These are phyloP conservation scores for Colletotrichum costaricense DNA, from an alignment of 2,329 filamentous ascomycete species.

Conservation along the genomic window DNA sequence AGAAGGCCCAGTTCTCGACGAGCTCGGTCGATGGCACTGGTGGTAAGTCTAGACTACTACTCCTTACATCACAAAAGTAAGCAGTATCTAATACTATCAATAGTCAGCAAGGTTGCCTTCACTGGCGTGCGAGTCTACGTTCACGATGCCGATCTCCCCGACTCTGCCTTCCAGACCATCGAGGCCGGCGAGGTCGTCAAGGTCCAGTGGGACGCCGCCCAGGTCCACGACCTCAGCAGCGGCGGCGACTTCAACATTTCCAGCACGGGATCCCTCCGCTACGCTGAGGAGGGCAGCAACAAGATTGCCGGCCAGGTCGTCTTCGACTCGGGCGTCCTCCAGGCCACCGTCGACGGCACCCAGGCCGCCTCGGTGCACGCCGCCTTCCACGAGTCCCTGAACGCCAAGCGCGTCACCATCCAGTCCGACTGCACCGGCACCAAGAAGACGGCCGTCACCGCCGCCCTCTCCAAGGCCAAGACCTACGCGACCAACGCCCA, in stretches of 20 bases:
- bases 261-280: slow-evolving; percentile 60
- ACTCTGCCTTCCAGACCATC: slow-evolving; percentile 59
- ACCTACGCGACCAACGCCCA: not conserved
- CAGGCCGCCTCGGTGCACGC: slow-evolving; percentile 59
- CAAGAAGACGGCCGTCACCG: not conserved
- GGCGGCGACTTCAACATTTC: too few relatives aligned
- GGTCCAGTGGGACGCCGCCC: slow-evolving; percentile 60
- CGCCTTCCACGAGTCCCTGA: slow-evolving; percentile 49
- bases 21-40: slow-evolving; percentile 33
- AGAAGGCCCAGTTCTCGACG: slow-evolving; percentile 60
- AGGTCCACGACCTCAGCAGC: slow-evolving; percentile 54
- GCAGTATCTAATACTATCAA: not conserved
- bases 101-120: slow-evolving; percentile 55
- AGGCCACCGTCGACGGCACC: slow-evolving; percentile 64
- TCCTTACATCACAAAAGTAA: too few relatives aligned
- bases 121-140: slow-evolving; percentile 60
- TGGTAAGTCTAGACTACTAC: slow-evolving; percentile 45
- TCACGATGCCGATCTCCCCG: slow-evolving; percentile 53
- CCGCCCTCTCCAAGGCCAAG: slow-evolving; percentile 37
- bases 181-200: slow-evolving; percentile 56
- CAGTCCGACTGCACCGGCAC: slow-evolving; percentile 16
- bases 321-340: slow-evolving; percentile 67
- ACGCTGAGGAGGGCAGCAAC: slow-evolving; percentile 58
- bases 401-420: slow-evolving; percentile 51
- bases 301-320: slow-evolving; percentile 60